Conservation (phyloP, 495 filamentous ascomycete species). For the Parathielavia appendiculata region DNA sequence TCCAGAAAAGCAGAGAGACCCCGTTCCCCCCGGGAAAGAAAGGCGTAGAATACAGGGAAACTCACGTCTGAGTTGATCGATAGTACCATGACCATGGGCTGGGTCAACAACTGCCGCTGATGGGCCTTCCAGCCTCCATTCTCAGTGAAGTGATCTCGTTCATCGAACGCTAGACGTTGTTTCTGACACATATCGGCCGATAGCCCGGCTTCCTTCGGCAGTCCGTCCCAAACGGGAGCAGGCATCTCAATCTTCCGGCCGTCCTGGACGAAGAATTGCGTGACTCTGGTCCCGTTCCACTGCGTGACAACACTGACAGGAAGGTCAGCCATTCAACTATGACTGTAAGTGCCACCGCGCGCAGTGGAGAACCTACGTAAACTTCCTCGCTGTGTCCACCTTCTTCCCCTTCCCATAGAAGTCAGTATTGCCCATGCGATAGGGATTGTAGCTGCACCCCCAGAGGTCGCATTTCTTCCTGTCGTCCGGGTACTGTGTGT, state of each 20-base stretch:
- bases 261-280: slow-evolving; percentile 64
- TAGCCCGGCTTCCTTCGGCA: slow-evolving; percentile 40
- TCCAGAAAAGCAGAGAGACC: not conserved
- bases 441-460: slow-evolving; percentile 68
- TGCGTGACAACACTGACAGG: slow-evolving; percentile 54
- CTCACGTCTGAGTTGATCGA: slow-evolving; percentile 60
- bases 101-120: slow-evolving; percentile 41
- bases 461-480: slow-evolving; percentile 58
- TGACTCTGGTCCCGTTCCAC: slow-evolving; percentile 52
- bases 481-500: slow-evolving; percentile 34
- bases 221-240: slow-evolving; percentile 39
- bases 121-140: slow-evolving; percentile 56
- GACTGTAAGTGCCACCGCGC: not conserved
- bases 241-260: slow-evolving; percentile 52
- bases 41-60: slow-evolving; percentile 54
- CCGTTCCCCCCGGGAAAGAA: too few relatives aligned
- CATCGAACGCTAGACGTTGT: slow-evolving; percentile 27
- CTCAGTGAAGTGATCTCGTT: slow-evolving; percentile 51
- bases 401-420: slow-evolving; percentile 59
- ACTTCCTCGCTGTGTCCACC: slow-evolving; percentile 56
- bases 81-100: slow-evolving; percentile 66
- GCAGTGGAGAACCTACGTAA: slow-evolving; percentile 43
- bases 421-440: slow-evolving; percentile 52
- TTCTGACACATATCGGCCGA: slow-evolving; percentile 20
- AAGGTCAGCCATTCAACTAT: not conserved